Conservation (phyloP, 2,329 filamentous ascomycete genomes). For the Ascochyta viciae-villosae region DNA sequence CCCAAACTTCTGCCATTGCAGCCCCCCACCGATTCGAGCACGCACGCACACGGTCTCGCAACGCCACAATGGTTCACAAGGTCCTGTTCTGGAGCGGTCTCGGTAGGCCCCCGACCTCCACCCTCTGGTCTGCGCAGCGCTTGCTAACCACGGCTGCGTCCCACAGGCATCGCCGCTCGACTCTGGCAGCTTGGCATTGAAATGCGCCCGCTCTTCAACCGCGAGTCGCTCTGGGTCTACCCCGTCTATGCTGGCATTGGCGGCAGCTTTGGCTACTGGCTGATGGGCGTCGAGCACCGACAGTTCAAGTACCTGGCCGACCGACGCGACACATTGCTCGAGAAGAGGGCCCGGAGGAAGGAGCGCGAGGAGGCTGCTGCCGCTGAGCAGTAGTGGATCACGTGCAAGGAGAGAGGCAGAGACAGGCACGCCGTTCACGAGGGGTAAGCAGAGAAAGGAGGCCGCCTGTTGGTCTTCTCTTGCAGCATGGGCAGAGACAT, state of each 20-base stretch:
- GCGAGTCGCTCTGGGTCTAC: conserved; percentile 86
- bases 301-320: conserved; percentile 80
- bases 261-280: conserved; percentile 95
- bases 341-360: conserved; percentile 85
- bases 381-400: conserved; percentile 29
- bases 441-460: conserved; percentile 12
- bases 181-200: conserved; percentile 98
- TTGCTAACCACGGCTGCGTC: conserved; percentile 31
- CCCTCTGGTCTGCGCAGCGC: conserved; percentile 20
- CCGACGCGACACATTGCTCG: conserved; percentile 79
- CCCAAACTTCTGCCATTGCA: no score
- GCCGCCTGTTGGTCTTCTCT: background rate
- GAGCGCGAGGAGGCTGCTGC: conserved; percentile 62
- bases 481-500: background rate
- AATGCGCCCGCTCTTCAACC: conserved; percentile 93
- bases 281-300: conserved; percentile 85
- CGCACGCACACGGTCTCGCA: conserved; percentile 11
- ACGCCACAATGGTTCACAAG: conserved; percentile 58
- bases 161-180: conserved; percentile 82
- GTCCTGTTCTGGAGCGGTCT: conserved; percentile 89
- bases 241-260: conserved; percentile 86
- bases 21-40: conserved; percentile 1
- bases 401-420: background rate
- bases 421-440: background rate
- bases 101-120: conserved; percentile 66